Evolutionary conservation across 2,329 filamentous ascomycete genomes (phyloP).

Genomic region (Colletotrichum tamarilloi): DNA sequence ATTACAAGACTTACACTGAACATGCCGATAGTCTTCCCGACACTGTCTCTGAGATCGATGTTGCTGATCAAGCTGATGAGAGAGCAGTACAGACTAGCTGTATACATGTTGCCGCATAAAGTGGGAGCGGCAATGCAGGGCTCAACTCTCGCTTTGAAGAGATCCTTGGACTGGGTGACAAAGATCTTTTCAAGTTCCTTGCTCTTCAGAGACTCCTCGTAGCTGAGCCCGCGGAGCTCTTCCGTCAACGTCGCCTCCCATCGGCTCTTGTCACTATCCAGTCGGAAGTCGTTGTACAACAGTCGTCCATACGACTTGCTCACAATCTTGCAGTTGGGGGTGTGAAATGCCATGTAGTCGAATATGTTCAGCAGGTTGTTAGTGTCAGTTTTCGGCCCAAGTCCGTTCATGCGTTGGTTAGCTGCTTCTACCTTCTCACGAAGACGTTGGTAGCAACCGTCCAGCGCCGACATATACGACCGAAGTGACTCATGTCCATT

Average conservation of each 20-base stretch:
- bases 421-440: conserved; percentile 65
- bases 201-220: conserved; percentile 7
- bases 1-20: conserved; percentile 9
- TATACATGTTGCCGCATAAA: conserved; percentile 59
- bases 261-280: background rate
- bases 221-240: background rate
- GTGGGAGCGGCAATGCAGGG: conserved; percentile 9
- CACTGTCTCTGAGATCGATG: conserved; percentile 44
- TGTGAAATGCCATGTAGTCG: conserved; percentile 72
- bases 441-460: conserved; percentile 82
- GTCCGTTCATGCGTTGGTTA: conserved; percentile 59
- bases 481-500: conserved; percentile 85
- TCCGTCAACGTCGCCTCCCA: too few relatives aligned
- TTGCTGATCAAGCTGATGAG: conserved; percentile 65
- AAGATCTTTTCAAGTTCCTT: conserved; percentile 15
- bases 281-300: conserved; percentile 9
- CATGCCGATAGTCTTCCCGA: conserved; percentile 24
- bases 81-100: conserved; percentile 67
- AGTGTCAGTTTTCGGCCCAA: conserved; percentile 26
- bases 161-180: background rate
- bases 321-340: conserved; percentile 19
- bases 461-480: conserved; percentile 85
- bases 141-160: background rate
- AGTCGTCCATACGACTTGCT: conserved; percentile 18
- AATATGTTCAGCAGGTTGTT: conserved; percentile 76